phyloP scores from a whole-genome alignment of 2,329 filamentous ascomycete genomes.

The Monilinia vaccinii-corymbosi region DNA sequence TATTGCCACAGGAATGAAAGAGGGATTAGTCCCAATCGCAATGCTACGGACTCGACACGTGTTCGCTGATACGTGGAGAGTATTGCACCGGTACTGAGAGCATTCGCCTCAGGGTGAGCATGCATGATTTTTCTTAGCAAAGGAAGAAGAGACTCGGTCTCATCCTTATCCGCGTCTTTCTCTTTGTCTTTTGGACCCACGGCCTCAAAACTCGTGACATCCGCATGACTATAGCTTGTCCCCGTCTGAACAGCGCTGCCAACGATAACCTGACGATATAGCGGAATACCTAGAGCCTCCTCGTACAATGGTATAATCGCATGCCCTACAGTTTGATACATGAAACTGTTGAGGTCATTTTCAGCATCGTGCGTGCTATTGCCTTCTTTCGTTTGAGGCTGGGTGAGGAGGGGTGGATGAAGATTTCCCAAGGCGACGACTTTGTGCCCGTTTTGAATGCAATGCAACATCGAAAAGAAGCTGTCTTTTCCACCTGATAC shows the following conservation, averaged over 20 bases:
- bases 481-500: conserved; percentile 97
- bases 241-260: conserved; percentile 63
- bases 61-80: conserved; percentile 94
- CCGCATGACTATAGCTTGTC: conserved; percentile 52
- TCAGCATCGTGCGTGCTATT: conserved; percentile 30
- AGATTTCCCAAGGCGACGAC: conserved; percentile 87
- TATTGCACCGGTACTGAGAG: conserved; percentile 84
- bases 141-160: conserved; percentile 79
- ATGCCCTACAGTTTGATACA: conserved; percentile 98
- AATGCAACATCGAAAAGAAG: conserved; percentile 87
- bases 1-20: conserved; percentile 92
- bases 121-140: conserved; percentile 59
- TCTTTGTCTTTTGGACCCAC: background rate
- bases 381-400: background rate
- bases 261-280: conserved; percentile 71
- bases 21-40: conserved; percentile 73
- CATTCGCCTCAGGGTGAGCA: conserved; percentile 72
- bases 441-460: conserved; percentile 72
- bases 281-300: conserved; percentile 65
- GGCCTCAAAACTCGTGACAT: conserved; percentile 16
- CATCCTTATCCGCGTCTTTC: conserved; percentile 43
- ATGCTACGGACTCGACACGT: conserved; percentile 82
- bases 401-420: conserved; percentile 44
- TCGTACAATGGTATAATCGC: conserved; percentile 78
- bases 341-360: conserved; percentile 86